Base-by-base conservation (phyloP, 192 early-diverging fungal species). In the Coemansia sp. region DNA sequence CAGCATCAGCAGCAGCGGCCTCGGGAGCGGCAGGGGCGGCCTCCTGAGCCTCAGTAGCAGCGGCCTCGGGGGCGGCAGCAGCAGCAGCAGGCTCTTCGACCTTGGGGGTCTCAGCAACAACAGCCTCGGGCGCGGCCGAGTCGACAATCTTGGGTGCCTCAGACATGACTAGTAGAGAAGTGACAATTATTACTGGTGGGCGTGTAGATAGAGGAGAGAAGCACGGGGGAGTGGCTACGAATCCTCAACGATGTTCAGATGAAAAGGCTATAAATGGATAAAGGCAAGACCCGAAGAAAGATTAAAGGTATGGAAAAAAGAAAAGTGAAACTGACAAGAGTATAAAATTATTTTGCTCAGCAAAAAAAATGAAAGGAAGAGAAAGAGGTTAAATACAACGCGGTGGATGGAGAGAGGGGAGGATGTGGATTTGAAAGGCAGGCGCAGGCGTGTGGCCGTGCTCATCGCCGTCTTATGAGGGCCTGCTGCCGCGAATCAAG, bases 321-420 rank as follows among this genome's bases (percentile, higher is more conserved):
- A 31, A 42, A 65, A 50, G 64, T 62, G 48, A n/a, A 63, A 55
- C 51, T 28, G 26, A 55, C 51, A 55, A 55, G 51, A 59, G 60
- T 69, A 76, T 70, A 76, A 76, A 76, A 76, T 76, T 70, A 76
- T 69, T 70, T 70, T 71, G 71, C 77, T 67, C 71, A 69, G 77
- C 71, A 79, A 74, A 61, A 66, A 72, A 58, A 58, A 68, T 53
- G 51, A 59, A 58, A 70, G 64, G 45, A 56, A 51, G n/a, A 18
- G 20, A 43, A 42, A 59, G 43, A 58, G 34, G 59, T 59, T 59
- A 76, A 76, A 76, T 76, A 76, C 28, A 43, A 20, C 37, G 24
- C 66, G 24, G 31, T 35, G 23, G 36, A 67, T 40, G 57, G 28
- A 45, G 24, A 4, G 40, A 21, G 28, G 45, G 21, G 43, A 45